Evolutionary conservation across 2,329 filamentous ascomycete species (phyloP).

Genomic region (Venturia pyrina): DNA sequence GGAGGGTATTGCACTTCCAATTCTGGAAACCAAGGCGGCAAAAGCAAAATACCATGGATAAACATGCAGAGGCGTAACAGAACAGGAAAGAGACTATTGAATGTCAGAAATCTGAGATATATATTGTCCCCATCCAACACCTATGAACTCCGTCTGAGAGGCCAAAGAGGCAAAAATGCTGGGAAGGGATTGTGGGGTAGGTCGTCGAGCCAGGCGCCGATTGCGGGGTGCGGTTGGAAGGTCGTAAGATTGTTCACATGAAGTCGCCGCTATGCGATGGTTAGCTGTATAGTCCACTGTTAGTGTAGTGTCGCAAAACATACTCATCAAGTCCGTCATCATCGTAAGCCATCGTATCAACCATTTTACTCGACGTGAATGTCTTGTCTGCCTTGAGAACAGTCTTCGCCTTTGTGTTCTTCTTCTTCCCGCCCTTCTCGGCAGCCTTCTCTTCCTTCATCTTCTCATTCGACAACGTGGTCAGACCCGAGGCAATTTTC

Average conservation of each 20-base stretch:
- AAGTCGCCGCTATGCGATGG: slow-evolving; percentile 52
- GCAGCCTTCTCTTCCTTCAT: slow-evolving; percentile 96
- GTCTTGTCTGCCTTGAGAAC: slow-evolving; percentile 59
- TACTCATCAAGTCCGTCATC: slow-evolving; percentile 75
- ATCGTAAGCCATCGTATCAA: slow-evolving; percentile 71
- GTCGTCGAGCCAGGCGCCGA: background rate
- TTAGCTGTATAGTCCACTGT: slow-evolving; percentile 14
- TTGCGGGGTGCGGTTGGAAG: background rate
- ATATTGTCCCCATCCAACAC: background rate
- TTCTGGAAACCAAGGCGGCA: background rate
- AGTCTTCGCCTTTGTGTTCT: slow-evolving; percentile 93
- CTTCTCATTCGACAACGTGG: slow-evolving; percentile 92
- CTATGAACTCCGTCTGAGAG: background rate
- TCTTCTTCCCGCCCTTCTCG: slow-evolving; percentile 96
- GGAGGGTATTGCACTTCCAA: background rate
- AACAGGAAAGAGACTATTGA: slow-evolving; percentile 4
- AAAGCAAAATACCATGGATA: background rate
- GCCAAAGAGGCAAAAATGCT: background rate
- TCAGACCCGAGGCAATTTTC: slow-evolving; percentile 81
- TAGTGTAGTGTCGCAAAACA: slow-evolving; percentile 31
- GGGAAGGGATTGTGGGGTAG: background rate
- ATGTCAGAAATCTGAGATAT: slow-evolving; percentile 3
- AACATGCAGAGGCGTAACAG: background rate
- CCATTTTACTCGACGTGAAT: slow-evolving; percentile 34
- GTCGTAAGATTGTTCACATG: slow-evolving; percentile 44